Conservation (phyloP, 106 monocot genomes). For the Dendrobium huoshanense region DNA sequence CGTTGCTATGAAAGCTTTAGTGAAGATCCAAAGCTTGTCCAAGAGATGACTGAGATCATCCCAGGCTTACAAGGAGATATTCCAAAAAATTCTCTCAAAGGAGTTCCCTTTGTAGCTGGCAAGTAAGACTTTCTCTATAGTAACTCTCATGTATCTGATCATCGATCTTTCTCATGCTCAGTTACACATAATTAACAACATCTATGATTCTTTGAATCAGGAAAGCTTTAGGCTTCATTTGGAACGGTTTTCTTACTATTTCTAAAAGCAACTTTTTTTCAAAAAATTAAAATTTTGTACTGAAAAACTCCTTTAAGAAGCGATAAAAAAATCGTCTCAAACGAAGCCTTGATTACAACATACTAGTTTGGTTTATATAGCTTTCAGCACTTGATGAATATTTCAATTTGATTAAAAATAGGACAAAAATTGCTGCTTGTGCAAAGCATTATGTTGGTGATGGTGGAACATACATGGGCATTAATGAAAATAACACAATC, state of each 20-base stretch:
- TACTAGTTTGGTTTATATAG: too few species aligned
- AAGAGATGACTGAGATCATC: constrained; percentile 50
- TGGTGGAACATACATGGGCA: constrained; percentile 51
- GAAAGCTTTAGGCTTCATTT: background rate
- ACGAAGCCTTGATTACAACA: too few species aligned
- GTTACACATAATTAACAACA: too few species aligned
- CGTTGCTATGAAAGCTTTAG: constrained; percentile 65
- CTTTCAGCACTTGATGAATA: background rate
- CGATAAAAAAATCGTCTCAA: too few species aligned
- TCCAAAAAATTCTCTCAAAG: constrained; percentile 31
- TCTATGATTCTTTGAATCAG: background rate
- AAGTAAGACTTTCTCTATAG: constrained; percentile 13
- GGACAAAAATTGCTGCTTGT: constrained; percentile 54
- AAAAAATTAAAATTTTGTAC: too few species aligned
- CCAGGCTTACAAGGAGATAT: constrained; percentile 50
- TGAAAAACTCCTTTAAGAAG: too few species aligned
- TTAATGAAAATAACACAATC: constrained; percentile 64
- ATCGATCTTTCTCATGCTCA: too few species aligned
- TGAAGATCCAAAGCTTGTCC: constrained; percentile 43
- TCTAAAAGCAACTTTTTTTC: too few species aligned
- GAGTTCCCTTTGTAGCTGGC: constrained; percentile 41
- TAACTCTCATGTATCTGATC: background rate
- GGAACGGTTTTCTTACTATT: too few species aligned
- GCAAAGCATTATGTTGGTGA: constrained; percentile 76
- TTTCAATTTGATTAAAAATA: constrained; percentile 1